Conservation (phyloP, 176 grass and related monocot genomes). For the Areca catechu region DNA sequence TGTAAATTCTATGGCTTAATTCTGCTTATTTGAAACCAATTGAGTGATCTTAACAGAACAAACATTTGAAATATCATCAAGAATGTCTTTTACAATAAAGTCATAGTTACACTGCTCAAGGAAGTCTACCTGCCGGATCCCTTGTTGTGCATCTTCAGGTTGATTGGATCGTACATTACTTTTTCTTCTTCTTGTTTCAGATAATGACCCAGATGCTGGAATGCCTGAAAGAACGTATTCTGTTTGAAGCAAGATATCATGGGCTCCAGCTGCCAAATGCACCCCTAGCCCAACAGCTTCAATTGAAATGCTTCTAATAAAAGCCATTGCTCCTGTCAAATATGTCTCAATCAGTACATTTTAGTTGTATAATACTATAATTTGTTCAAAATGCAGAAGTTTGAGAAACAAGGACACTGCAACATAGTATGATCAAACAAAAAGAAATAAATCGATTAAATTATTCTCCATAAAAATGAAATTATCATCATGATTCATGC, state of each 20-base stretch:
- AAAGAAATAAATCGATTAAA: no score
- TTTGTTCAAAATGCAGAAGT: no score
- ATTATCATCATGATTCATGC: no score
- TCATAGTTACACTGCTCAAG: conserved; percentile 5
- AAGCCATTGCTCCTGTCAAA: conserved; percentile 79
- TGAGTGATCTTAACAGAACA: not conserved
- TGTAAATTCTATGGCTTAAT: no score
- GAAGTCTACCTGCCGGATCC: conserved; percentile 64
- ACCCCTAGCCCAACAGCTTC: conserved; percentile 93
- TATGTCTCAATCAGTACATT: not conserved
- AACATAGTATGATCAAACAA: no score
- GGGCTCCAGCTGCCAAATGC: conserved; percentile 86
- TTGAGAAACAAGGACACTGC: no score
- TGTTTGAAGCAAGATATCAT: conserved; percentile 82
- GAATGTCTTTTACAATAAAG: conserved; percentile 2
- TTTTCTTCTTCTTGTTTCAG: conserved; percentile 43
- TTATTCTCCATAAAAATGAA: no score
- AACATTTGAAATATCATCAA: conserved; percentile 8
- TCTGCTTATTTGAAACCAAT: no score
- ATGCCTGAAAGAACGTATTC: conserved; percentile 54
- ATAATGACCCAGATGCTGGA: conserved; percentile 37
- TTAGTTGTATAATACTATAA: not conserved
- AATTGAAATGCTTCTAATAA: conserved; percentile 79
- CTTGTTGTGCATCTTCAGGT: conserved; percentile 80
- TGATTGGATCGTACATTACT: conserved; percentile 69